Conservation (phyloP, 2,329 filamentous ascomycete genomes). For the Gyromitra esculenta region DNA sequence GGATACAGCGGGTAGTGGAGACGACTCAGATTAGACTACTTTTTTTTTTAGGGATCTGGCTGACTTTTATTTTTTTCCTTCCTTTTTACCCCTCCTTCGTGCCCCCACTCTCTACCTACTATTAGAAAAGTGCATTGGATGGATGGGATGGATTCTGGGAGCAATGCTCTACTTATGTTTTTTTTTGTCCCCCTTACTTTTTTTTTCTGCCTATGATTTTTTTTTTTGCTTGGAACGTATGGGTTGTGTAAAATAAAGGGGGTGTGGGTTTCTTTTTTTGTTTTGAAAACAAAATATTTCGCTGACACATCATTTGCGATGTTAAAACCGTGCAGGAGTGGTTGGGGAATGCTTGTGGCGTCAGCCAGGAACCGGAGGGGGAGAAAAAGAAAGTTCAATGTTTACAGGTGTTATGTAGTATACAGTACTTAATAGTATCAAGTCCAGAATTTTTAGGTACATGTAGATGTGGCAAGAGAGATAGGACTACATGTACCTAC, state of each 20-base stretch:
- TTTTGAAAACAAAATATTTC: conserved; percentile 44
- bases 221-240: conserved; percentile 25
- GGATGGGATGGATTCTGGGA: conserved; percentile 32
- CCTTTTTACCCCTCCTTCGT: conserved; percentile 34
- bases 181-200: conserved; percentile 26
- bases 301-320: conserved; percentile 21
- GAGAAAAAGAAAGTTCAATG: conserved; percentile 13
- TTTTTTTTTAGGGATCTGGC: conserved; percentile 12
- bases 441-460: neutral
- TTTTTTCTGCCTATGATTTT: conserved; percentile 24
- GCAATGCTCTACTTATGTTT: conserved; percentile 28
- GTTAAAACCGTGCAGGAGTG: neutral
- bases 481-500: neutral
- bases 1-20: conserved; percentile 41
- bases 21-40: conserved; percentile 51
- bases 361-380: neutral
- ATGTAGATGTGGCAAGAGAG: no score
- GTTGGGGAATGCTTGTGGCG: neutral
- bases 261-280: conserved; percentile 35
- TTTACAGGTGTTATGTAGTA: conserved; percentile 34
- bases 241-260: conserved; percentile 48
- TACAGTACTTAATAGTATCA: conserved; percentile 26
- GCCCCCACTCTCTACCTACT: conserved; percentile 37
- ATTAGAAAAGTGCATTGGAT: conserved; percentile 47
- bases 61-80: conserved; percentile 42